These are phyloP conservation scores for Apodospora peruviana DNA, from an alignment of 495 filamentous ascomycete genomes.

Conservation along the genomic window DNA sequence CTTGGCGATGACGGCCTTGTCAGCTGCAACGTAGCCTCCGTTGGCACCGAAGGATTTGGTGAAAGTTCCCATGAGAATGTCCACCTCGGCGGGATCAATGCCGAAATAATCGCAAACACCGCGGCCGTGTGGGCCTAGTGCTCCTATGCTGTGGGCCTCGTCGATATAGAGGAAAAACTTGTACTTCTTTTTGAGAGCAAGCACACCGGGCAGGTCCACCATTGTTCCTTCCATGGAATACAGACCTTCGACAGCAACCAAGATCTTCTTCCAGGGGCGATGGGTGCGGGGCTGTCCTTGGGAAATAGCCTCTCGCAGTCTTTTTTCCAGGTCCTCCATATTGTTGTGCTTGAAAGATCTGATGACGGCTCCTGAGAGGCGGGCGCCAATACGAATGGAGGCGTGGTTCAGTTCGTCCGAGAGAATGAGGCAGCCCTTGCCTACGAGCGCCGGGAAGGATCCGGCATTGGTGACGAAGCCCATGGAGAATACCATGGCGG, in stretches of 20 bases:
- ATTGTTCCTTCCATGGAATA: slow-evolving; percentile 99
- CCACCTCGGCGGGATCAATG: slow-evolving; percentile 79
- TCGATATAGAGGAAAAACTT: slow-evolving; percentile 95
- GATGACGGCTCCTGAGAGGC: slow-evolving; percentile 91
- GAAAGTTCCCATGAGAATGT: slow-evolving; percentile 96
- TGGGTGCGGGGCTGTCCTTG: slow-evolving; percentile 96
- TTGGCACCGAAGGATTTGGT: slow-evolving; percentile 99
- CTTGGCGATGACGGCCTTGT: slow-evolving; percentile 88
- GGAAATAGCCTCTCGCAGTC: slow-evolving; percentile 84
- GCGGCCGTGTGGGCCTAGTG: slow-evolving; percentile 78
- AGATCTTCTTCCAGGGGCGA: slow-evolving; percentile 96
- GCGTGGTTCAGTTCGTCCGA: slow-evolving; percentile 97
- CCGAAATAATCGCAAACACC: slow-evolving; percentile 97
- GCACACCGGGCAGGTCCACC: slow-evolving; percentile 84
- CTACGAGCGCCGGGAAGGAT: slow-evolving; percentile 82
- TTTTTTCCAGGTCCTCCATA: slow-evolving; percentile 76
- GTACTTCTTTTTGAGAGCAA: slow-evolving; percentile 86
- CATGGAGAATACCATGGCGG: slow-evolving; percentile 97
- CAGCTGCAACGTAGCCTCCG: slow-evolving; percentile 89
- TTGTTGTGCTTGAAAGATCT: slow-evolving; percentile 97
- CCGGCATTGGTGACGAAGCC: slow-evolving; percentile 92
- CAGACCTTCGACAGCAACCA: slow-evolving; percentile 92
- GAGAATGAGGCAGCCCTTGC: slow-evolving; percentile 87
- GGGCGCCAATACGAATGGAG: slow-evolving; percentile 90
- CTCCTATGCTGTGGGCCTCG: slow-evolving; percentile 94